Base-by-base conservation (phyloP, 495 filamentous ascomycete genomes). In the Lentithecium fluviatile region DNA sequence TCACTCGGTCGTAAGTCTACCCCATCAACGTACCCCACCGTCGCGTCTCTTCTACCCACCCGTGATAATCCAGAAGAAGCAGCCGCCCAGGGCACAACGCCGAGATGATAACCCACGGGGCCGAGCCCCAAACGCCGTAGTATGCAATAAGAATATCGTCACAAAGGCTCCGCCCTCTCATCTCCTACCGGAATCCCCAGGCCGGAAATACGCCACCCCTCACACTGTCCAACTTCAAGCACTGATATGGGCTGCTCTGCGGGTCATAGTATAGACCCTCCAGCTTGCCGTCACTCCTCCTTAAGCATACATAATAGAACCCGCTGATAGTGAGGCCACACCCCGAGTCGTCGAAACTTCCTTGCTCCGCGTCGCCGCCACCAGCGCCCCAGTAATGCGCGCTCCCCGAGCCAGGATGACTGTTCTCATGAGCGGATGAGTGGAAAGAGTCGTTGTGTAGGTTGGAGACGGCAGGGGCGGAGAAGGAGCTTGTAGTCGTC, bases 181-280 rank as follows among this genome's bases (percentile, higher is more conserved):
- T 10, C 29, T 32, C 12, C 37, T 66, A 72, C 56, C 62, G 49
- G 51, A 72, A 72, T 36, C 34, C 43, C 67, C 67, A 72, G 6
- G 52, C 62, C 8, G 61, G 65, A 51, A 64, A 60, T 25, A 57
- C 53, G 24, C 58, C 58, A 19, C 63, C 69, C 36, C 60, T 56
- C 50, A 63, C 75, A 15, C 83, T 81, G 52, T 75, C 79, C 46
- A 90, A 65, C 46, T 78, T 82, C 42, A 90, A 67, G 63, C 85
- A 82, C 69, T 90, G 87, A 70, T 86, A 88, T 13, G 87, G 87
- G 24, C 82, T 84, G 62, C 86, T 88, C 60, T 79, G 76, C 5
- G 87, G 85, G 68, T 90, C 87, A 68, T 87, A 88, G 60, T 90
- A 90, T 49, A 89, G 74, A 0, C 87, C 87, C 63, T 88, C 85